Conservation (phyloP, 2,329 filamentous ascomycete genomes). For the Fusarium goolgardi region DNA sequence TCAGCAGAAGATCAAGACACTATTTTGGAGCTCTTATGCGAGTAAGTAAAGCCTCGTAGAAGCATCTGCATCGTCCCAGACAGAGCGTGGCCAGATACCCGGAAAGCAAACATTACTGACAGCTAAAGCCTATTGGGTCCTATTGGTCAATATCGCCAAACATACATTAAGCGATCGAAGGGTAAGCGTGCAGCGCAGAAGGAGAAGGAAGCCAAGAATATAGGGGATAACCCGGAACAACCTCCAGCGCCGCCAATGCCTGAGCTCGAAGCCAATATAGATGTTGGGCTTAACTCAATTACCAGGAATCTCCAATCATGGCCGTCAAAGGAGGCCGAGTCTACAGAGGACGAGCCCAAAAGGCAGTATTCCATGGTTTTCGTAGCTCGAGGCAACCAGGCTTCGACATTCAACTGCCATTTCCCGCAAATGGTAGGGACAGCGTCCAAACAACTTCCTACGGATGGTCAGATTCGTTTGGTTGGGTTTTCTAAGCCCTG, state of each 20-base stretch:
- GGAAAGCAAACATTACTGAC: conserved; percentile 14
- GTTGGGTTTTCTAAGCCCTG: conserved; percentile 71
- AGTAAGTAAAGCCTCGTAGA: conserved; percentile 58
- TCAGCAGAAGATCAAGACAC: conserved; percentile 68
- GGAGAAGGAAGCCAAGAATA: conserved; percentile 56
- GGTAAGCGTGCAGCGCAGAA: conserved; percentile 68
- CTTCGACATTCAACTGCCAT: conserved; percentile 69
- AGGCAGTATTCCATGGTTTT: conserved; percentile 65
- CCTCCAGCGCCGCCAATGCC: conserved; percentile 56
- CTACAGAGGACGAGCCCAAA: neutral
- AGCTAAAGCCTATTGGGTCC: conserved; percentile 68
- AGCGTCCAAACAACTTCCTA: conserved; percentile 58
- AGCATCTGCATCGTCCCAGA: neutral
- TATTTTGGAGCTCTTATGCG: conserved; percentile 75
- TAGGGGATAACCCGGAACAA: conserved; percentile 30
- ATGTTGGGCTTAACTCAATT: conserved; percentile 73
- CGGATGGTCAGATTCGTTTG: conserved; percentile 62
- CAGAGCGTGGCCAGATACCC: neutral
- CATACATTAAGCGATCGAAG: conserved; percentile 66
- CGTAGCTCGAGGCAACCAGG: conserved; percentile 67
- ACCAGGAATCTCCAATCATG: conserved; percentile 67
- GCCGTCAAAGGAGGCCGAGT: conserved; percentile 38
- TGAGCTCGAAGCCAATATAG: conserved; percentile 66
- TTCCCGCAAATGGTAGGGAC: conserved; percentile 66
- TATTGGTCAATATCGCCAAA: conserved; percentile 69